These are phyloP conservation scores for Lasiodiplodia citricola DNA, from an alignment of 2,329 filamentous ascomycete species.

Conservation along the genomic window DNA sequence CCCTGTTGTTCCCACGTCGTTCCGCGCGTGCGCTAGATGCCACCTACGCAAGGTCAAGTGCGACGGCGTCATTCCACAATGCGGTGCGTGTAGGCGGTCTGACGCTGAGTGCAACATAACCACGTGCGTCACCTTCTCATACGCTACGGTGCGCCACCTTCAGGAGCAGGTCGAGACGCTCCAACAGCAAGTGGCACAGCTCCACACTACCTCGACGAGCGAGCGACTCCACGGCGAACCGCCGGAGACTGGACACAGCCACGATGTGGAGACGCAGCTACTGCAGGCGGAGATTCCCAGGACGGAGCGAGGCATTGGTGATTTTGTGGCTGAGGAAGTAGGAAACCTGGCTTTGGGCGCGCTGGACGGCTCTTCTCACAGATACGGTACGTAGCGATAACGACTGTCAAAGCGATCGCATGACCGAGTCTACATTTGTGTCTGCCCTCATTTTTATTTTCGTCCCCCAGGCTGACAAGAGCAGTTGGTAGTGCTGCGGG, in stretches of 20 bases:
- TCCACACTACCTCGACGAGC: neutral
- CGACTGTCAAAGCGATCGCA: no score
- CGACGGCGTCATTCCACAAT: slow-evolving; percentile 8
- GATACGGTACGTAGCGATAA: slow-evolving; percentile 1
- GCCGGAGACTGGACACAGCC: neutral
- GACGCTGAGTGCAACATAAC: slow-evolving; percentile 8
- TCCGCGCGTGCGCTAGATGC: slow-evolving; percentile 5
- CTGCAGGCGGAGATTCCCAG: slow-evolving; percentile 2
- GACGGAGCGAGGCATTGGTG: neutral
- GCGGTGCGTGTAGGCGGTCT: slow-evolving; percentile 1
- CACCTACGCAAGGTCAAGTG: slow-evolving; percentile 1
- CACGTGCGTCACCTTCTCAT: slow-evolving; percentile 2
- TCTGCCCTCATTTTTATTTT: no score
- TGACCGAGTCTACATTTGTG: no score
- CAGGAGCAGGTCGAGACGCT: slow-evolving; percentile 1
- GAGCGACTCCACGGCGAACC: neutral
- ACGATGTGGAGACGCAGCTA: slow-evolving; percentile 10
- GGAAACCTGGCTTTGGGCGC: neutral
- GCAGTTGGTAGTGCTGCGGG: slow-evolving; percentile 4
- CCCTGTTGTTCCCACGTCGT: neutral
- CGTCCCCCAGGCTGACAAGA: neutral
- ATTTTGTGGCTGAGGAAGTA: slow-evolving; percentile 8
- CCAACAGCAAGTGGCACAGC: slow-evolving; percentile 1
- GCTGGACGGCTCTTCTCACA: neutral
- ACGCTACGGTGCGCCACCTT: neutral